Conservation (phyloP, 768 basidiomycete genomes). For the Rhodocollybia butyracea region DNA sequence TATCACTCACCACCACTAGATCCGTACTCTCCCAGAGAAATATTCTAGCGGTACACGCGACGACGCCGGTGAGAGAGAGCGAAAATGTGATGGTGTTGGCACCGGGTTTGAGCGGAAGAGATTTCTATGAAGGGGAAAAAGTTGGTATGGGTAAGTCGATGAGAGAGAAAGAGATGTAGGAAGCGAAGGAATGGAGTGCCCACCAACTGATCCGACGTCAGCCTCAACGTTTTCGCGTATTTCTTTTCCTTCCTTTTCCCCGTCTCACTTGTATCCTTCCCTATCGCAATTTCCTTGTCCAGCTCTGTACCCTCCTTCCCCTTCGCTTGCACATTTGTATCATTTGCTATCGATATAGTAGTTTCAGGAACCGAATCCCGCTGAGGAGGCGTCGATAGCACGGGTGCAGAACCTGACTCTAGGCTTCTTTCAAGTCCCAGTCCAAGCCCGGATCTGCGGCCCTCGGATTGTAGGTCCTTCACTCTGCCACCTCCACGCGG, state of each 20-base stretch:
- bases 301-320: too few species aligned
- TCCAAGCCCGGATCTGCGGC: too few species aligned
- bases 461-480: too few species aligned
- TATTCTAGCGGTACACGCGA: slow-evolving; percentile 87
- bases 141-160: not conserved
- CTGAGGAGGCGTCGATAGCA: slow-evolving; percentile 46
- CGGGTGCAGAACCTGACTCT: slow-evolving; percentile 33
- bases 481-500: too few species aligned
- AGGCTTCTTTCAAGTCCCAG: not conserved
- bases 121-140: too few species aligned
- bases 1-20: slow-evolving; percentile 90
- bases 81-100: slow-evolving; percentile 93
- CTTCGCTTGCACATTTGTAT: too few species aligned
- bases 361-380: slow-evolving; percentile 24
- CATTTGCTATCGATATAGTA: too few species aligned
- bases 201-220: slow-evolving; percentile 94
- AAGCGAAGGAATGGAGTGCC: slow-evolving; percentile 21
- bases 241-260: slow-evolving; percentile 41
- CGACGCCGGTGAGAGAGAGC: slow-evolving; percentile 74
- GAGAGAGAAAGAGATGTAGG: not conserved
- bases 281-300: too few species aligned
- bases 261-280: too few species aligned
- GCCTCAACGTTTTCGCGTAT: slow-evolving; percentile 87
- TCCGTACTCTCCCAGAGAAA: slow-evolving; percentile 96
- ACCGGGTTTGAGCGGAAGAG: slow-evolving; percentile 78